A percentile compares a stretch with the other conserved stretches of the same genome.
phyloP scores from a whole-genome alignment of 371 early-diverging fungal genomes.

The Mortierella sp. region DNA sequence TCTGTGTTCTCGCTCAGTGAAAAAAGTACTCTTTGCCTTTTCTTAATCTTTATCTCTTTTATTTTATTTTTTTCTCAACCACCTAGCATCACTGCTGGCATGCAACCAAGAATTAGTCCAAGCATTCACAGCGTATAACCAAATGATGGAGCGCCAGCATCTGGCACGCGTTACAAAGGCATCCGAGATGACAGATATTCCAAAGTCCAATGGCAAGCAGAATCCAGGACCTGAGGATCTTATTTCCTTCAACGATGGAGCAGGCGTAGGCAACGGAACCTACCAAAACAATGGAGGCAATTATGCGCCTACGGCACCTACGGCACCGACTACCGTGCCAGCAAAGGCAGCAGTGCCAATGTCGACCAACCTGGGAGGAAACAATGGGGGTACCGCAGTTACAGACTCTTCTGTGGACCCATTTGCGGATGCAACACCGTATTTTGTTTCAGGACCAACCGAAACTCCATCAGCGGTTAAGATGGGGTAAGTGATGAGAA shows the following conservation, averaged over 20 bases:
- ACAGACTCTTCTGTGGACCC: slow-evolving; percentile 18
- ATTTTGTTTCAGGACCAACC: slow-evolving; percentile 25
- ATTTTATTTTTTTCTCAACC: not conserved
- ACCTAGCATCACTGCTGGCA: slow-evolving; percentile 46
- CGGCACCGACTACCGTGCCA: slow-evolving; percentile 19
- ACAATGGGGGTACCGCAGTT: slow-evolving; percentile 3
- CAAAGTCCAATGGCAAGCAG: slow-evolving; percentile 1
- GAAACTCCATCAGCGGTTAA: slow-evolving; percentile 47
- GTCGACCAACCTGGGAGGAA: not conserved
- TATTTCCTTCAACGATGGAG: slow-evolving; percentile 25
- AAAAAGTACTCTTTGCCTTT: not conserved
- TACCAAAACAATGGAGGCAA: slow-evolving; percentile 8
- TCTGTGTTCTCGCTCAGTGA: not conserved
- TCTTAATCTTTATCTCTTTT: not conserved
- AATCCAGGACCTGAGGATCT: slow-evolving; percentile 16
- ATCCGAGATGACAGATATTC: slow-evolving; percentile 22
- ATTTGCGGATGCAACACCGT: slow-evolving; percentile 34
- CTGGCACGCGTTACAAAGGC: slow-evolving; percentile 38
- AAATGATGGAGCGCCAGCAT: slow-evolving; percentile 56
- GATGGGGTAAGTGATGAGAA: slow-evolving; percentile 44
- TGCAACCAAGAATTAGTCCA: slow-evolving; percentile 54
- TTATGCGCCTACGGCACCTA: not conserved
- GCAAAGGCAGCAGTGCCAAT: slow-evolving; percentile 17
- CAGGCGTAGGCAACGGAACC: slow-evolving; percentile 7
- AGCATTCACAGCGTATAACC: slow-evolving; percentile 53